Conservation (phyloP, 176 grass and related monocot species). For the Luzula sylvatica region DNA sequence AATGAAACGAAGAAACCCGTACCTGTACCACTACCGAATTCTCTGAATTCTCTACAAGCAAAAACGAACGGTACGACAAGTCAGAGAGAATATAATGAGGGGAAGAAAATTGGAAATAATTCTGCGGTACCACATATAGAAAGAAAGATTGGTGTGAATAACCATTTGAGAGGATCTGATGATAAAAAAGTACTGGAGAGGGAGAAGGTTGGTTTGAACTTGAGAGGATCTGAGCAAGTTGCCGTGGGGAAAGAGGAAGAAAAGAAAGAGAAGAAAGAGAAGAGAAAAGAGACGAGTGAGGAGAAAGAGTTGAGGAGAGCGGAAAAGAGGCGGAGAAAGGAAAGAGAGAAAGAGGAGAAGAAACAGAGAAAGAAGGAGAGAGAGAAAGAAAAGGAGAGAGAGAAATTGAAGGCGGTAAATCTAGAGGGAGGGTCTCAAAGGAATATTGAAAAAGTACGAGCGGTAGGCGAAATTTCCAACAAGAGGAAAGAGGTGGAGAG, state of each 20-base stretch:
- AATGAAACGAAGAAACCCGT: conserved; percentile 9
- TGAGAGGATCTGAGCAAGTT: conserved; percentile 3
- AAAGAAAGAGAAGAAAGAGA: conserved; percentile 16
- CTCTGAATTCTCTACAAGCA: conserved; percentile 12
- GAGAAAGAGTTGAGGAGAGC: conserved; percentile 11
- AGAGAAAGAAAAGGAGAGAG: conserved; percentile 10
- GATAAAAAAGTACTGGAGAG: conserved; percentile 3
- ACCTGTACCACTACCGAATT: conserved; percentile 1
- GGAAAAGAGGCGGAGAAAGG: conserved; percentile 15
- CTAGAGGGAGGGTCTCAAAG: background rate
- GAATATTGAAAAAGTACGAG: conserved; percentile 17
- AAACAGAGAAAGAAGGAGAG: background rate
- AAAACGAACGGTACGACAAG: conserved; percentile 10
- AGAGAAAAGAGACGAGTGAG: conserved; percentile 10
- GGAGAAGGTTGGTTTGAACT: conserved; percentile 9
- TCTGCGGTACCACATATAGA: conserved; percentile 3
- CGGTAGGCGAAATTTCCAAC: conserved; percentile 12
- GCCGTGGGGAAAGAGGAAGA: background rate
- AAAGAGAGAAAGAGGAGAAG: conserved; percentile 7
- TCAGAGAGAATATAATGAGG: conserved; percentile 6
- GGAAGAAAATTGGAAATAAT: conserved; percentile 8
- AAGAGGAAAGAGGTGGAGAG: conserved; percentile 16
- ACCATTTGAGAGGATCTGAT: conserved; percentile 1
- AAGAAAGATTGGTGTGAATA: conserved; percentile 14
- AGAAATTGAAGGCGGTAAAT: background rate